These are phyloP conservation scores for Tetrapisispora pingtungensis DNA, from an alignment of 805 yeast genomes.

Conservation along the genomic window DNA sequence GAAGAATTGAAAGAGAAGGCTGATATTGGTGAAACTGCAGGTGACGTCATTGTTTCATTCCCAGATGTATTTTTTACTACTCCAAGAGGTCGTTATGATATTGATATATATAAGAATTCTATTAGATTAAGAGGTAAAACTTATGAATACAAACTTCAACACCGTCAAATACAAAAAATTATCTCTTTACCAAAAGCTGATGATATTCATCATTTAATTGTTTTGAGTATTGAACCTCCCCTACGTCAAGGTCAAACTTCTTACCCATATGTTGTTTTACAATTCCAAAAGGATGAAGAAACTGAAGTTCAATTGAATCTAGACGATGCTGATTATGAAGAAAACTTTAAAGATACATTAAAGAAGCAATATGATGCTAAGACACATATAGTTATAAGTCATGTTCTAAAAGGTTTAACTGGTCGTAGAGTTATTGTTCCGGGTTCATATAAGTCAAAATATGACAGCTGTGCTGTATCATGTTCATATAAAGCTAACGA, in stretches of 20 bases:
- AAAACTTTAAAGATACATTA: conserved; percentile 63
- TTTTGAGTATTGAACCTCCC: conserved; percentile 92
- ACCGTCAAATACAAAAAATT: conserved; percentile 78
- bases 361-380: conserved; percentile 69
- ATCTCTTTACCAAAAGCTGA: conserved; percentile 92
- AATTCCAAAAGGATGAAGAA: conserved; percentile 83
- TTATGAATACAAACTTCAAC: conserved; percentile 91
- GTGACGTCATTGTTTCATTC: conserved; percentile 90
- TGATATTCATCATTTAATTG: conserved; percentile 78
- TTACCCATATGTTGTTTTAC: conserved; percentile 84
- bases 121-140: conserved; percentile 94
- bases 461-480: conserved; percentile 74
- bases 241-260: conserved; percentile 96
- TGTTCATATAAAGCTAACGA: conserved; percentile 93
- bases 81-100: conserved; percentile 97
- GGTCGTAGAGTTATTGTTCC: conserved; percentile 80
- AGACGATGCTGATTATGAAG: conserved; percentile 69
- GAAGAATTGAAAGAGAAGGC: conserved; percentile 90
- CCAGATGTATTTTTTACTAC: conserved; percentile 85
- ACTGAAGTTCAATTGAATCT: conserved; percentile 82
- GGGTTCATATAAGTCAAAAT: conserved; percentile 67
- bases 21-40: conserved; percentile 86
- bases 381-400: conserved; percentile 79
- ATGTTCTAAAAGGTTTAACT: conserved; percentile 81
- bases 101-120: conserved; percentile 81